These are phyloP conservation scores for Capronia epimyces DNA, from an alignment of 2,329 filamentous ascomycete species.

Conservation along the genomic window DNA sequence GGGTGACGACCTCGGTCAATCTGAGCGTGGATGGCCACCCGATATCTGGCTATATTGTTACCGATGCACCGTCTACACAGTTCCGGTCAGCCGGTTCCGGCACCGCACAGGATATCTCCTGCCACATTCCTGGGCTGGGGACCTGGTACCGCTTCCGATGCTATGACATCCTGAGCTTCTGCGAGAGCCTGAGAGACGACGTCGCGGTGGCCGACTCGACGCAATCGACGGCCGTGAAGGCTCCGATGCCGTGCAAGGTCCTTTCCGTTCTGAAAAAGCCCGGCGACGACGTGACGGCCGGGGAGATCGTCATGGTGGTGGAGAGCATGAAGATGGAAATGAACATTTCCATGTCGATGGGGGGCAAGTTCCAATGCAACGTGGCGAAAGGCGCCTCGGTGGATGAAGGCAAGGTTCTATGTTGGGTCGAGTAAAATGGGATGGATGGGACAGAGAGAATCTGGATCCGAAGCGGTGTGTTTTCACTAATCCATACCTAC, in stretches of 20 bases:
- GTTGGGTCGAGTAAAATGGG: constrained; percentile 26
- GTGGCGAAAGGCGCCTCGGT: constrained; percentile 34
- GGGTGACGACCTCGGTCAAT: constrained; percentile 15
- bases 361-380: constrained; percentile 31
- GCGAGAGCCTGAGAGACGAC: constrained; percentile 27
- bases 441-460: no score
- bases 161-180: constrained; percentile 32
- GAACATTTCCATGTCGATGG: constrained; percentile 30
- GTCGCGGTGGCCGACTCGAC: constrained; percentile 17
- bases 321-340: constrained; percentile 46
- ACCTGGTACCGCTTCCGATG: constrained; percentile 30
- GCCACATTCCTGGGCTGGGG: constrained; percentile 32
- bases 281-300: constrained; percentile 32
- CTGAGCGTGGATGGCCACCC: constrained; percentile 27
- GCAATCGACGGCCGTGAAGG: constrained; percentile 25
- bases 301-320: constrained; percentile 34
- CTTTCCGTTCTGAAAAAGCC: constrained; percentile 33
- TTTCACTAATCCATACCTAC: no score
- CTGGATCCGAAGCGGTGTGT: no score
- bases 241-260: constrained; percentile 38
- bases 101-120: constrained; percentile 20
- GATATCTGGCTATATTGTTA: constrained; percentile 25
- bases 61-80: constrained; percentile 3
- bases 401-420: constrained; percentile 34
- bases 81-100: background rate